Conservation (phyloP, 2,329 filamentous ascomycete species). For the Aureobasidium sp. region DNA sequence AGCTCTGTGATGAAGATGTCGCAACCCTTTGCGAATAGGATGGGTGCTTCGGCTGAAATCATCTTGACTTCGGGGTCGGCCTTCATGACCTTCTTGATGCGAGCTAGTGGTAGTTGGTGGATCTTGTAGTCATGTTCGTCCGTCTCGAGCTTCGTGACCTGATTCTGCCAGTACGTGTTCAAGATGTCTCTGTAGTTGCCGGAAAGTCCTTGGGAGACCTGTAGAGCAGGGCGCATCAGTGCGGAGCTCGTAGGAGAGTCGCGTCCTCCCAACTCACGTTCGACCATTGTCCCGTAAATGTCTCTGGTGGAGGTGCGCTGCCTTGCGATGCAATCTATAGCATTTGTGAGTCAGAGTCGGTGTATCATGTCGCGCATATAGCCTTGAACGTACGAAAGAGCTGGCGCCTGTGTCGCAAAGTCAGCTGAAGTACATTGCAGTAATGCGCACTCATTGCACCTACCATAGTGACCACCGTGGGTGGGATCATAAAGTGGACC, state of each 20-base stretch:
- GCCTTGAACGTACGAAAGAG: slow-evolving; percentile 48
- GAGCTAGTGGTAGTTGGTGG: slow-evolving; percentile 90
- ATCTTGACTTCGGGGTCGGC: slow-evolving; percentile 99
- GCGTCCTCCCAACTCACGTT: slow-evolving; percentile 54
- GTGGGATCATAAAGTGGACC: slow-evolving; percentile 38
- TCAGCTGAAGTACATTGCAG: neutral
- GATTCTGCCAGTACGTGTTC: slow-evolving; percentile 98
- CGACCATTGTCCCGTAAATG: slow-evolving; percentile 90
- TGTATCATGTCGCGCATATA: neutral
- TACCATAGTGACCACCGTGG: slow-evolving; percentile 43
- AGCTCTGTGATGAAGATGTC: slow-evolving; percentile 99
- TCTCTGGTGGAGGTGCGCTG: slow-evolving; percentile 77
- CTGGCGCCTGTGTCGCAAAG: slow-evolving; percentile 48
- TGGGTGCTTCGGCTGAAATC: slow-evolving; percentile 97
- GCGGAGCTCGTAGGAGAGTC: neutral
- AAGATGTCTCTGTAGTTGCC: slow-evolving; percentile 94
- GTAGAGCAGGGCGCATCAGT: slow-evolving; percentile 2
- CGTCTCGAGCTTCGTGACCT: slow-evolving; percentile 87
- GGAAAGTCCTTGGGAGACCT: slow-evolving; percentile 92
- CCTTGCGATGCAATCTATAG: slow-evolving; percentile 75
- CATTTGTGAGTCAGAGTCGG: slow-evolving; percentile 11
- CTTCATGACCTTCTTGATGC: slow-evolving; percentile 99
- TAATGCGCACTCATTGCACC: slow-evolving; percentile 13
- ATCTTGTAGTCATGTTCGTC: slow-evolving; percentile 98
- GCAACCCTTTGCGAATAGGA: slow-evolving; percentile 95